Percentiles rank a stretch among this genome's conserved stretches.
phyloP scores from a whole-genome alignment of 2,329 filamentous ascomycete genomes.

The Sporothrix humicola region DNA sequence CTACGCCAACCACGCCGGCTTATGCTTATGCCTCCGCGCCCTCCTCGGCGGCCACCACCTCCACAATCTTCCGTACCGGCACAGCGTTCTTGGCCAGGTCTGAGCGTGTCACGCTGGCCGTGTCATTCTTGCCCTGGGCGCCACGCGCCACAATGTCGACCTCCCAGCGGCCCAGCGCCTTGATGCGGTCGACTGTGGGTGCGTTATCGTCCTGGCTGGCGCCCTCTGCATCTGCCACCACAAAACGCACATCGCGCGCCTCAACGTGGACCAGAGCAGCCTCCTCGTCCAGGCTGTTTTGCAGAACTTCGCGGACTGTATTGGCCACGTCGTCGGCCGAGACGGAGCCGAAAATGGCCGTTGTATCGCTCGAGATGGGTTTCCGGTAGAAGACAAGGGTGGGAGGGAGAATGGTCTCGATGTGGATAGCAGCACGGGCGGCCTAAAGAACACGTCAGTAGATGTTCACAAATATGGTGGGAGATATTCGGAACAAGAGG shows the following conservation, averaged over 20 bases:
- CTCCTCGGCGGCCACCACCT: constrained; percentile 45
- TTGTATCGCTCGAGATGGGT: constrained; percentile 41
- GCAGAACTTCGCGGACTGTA: constrained; percentile 46
- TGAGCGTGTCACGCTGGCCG: not conserved
- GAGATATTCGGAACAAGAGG: too few relatives aligned
- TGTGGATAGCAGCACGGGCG: constrained; percentile 46
- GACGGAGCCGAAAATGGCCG: constrained; percentile 52
- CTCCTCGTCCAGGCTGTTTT: constrained; percentile 42
- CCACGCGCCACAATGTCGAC: constrained; percentile 46
- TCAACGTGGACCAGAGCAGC: constrained; percentile 48
- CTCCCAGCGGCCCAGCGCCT: constrained; percentile 50
- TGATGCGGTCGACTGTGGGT: constrained; percentile 48
- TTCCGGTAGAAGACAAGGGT: constrained; percentile 49
- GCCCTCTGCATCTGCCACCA: constrained; percentile 41
- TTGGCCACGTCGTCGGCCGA: constrained; percentile 48
- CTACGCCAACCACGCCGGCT: too few relatives aligned
- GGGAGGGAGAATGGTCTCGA: constrained; percentile 47
- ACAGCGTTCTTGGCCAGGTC: constrained; percentile 34
- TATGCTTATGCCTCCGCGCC: not conserved
- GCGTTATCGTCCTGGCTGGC: constrained; percentile 39
- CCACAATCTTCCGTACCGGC: constrained; percentile 45
- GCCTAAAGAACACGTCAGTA: constrained; percentile 40
- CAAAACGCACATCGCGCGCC: constrained; percentile 45
- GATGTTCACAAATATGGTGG: too few relatives aligned
- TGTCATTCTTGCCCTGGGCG: constrained; percentile 21